Percentiles rank a stretch among this genome's conserved stretches.
These are phyloP conservation scores for Leccinellum luteum DNA, from an alignment of 768 basidiomycete genomes.

Conservation along the genomic window DNA sequence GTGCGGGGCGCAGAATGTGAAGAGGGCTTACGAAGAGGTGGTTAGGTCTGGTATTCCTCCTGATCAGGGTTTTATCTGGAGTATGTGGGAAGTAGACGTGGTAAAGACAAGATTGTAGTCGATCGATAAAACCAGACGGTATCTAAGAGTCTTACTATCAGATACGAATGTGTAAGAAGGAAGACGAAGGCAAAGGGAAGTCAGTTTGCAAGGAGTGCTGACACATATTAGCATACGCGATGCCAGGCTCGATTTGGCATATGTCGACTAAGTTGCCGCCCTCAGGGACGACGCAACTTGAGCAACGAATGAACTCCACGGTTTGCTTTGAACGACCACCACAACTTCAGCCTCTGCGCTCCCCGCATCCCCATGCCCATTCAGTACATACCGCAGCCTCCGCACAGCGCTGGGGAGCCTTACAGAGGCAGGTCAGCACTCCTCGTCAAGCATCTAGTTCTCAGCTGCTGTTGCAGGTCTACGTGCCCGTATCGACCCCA, in stretches of 20 bases:
- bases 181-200: too few relatives aligned
- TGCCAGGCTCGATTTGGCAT: not conserved
- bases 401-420: conserved; percentile 54
- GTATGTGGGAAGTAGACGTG: conserved; percentile 51
- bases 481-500: conserved; percentile 79
- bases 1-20: conserved; percentile 46
- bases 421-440: conserved; percentile 38
- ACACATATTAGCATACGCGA: too few relatives aligned
- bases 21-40: conserved; percentile 46
- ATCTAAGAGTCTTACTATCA: too few relatives aligned
- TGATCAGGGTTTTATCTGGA: conserved; percentile 60
- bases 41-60: conserved; percentile 48
- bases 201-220: too few relatives aligned
- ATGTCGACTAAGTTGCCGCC: not conserved
- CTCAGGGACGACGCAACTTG: not conserved
- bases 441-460: not conserved
- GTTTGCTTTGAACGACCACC: not conserved
- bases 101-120: conserved; percentile 14
- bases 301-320: conserved; percentile 3
- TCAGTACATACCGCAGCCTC: conserved; percentile 52
- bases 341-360: not conserved
- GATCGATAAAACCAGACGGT: too few relatives aligned
- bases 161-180: too few relatives aligned
- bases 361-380: conserved; percentile 15
- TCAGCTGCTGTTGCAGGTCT: conserved; percentile 48